These are phyloP conservation scores for Eragrostis nindensis DNA, from an alignment of 176 grass and related monocot species.

Conservation along the genomic window DNA sequence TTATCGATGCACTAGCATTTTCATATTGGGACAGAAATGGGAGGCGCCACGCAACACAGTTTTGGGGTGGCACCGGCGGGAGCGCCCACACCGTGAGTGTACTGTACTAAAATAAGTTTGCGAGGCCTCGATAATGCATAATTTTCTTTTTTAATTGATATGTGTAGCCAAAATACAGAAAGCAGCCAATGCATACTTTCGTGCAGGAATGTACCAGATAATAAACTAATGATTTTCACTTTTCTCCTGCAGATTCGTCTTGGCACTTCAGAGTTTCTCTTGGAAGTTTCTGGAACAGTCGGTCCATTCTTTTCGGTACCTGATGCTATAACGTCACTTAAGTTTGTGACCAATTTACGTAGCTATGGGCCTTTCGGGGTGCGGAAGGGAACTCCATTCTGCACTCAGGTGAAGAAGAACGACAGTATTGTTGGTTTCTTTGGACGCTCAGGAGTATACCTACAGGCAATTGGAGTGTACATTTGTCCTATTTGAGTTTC, in stretches of 20 bases:
- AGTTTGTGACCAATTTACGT: not conserved
- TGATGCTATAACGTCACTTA: not conserved
- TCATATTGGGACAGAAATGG: constrained; percentile 1
- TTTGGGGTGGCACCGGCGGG: constrained; percentile 7
- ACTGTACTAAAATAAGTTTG: not conserved
- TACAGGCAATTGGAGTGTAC: not conserved
- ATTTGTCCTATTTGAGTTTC: not conserved
- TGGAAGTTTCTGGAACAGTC: not conserved
- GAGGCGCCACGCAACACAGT: not conserved
- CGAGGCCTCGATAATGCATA: not conserved
- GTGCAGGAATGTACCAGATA: not conserved
- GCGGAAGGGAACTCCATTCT: not conserved
- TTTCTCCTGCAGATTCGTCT: not conserved
- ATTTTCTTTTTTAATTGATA: not conserved
- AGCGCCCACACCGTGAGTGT: not conserved
- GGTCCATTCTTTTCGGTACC: not conserved
- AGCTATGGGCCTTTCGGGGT: not conserved
- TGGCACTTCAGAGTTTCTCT: not conserved
- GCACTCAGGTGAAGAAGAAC: not conserved
- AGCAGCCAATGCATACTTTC: not conserved
- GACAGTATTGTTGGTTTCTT: not conserved
- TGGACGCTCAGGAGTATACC: not conserved
- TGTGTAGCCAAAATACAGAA: too few relatives aligned
- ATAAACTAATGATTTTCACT: not conserved
- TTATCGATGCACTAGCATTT: constrained; percentile 10